phyloP scores from a whole-genome alignment of 139 green algal species.

The Deuterostichococcus epilithicus region DNA sequence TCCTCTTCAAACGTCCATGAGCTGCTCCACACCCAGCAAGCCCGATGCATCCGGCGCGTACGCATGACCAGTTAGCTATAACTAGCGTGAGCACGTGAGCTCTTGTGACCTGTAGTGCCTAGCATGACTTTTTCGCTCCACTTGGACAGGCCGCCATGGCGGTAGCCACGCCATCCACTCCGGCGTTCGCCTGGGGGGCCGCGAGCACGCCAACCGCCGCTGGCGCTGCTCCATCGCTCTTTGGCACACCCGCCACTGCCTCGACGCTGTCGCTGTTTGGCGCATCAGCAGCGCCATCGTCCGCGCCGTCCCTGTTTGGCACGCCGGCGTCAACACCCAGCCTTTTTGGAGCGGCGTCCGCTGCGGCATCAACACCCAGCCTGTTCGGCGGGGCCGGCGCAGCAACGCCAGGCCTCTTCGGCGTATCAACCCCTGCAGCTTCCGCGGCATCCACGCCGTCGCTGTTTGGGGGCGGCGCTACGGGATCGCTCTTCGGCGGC shows the following conservation, averaged over 20 bases:
- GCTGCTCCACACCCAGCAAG: too few relatives aligned
- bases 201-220: neutral
- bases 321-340: neutral
- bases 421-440: slow-evolving; percentile 3
- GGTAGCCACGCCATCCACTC: neutral
- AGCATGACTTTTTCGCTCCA: too few relatives aligned
- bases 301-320: neutral
- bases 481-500: slow-evolving; percentile 2
- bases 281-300: too few relatives aligned
- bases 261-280: too few relatives aligned
- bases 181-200: neutral
- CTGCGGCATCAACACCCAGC: slow-evolving; percentile 3
- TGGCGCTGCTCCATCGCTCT: neutral
- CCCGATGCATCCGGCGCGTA: too few relatives aligned
- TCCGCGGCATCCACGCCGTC: neutral
- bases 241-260: neutral
- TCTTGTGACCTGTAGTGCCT: too few relatives aligned
- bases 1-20: too few relatives aligned
- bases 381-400: slow-evolving; percentile 7
- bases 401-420: slow-evolving; percentile 22
- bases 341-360: slow-evolving; percentile 11
- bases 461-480: neutral
- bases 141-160: too few relatives aligned
- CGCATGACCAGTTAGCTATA: too few relatives aligned
- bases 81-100: neutral